phyloP scores from a whole-genome alignment of 2,329 filamentous ascomycete genomes.

The Verticillium tricorpus region DNA sequence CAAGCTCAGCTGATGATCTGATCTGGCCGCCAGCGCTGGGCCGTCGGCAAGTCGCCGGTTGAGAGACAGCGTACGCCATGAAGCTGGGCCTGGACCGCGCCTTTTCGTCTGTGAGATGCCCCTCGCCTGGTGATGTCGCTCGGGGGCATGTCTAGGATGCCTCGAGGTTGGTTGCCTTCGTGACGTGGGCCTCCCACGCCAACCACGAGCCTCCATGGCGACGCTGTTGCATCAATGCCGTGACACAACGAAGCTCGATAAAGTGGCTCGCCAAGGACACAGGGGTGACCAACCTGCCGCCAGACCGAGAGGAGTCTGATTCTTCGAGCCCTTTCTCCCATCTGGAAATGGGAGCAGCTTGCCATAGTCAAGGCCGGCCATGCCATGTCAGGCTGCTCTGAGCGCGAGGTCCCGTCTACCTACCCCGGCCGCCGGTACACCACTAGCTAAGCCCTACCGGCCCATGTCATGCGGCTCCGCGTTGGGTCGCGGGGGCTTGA shows the following conservation, averaged over 20 bases:
- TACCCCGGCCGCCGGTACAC: neutral
- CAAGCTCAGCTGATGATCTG: neutral
- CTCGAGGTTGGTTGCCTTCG: neutral
- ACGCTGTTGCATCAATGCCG: neutral
- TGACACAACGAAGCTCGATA: neutral
- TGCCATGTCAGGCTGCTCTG: neutral
- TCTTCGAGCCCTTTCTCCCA: neutral
- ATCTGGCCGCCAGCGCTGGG: too few species aligned
- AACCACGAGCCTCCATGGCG: neutral
- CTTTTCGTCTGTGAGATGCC: neutral
- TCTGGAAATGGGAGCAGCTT: neutral
- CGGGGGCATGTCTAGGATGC: neutral
- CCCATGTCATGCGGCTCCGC: neutral
- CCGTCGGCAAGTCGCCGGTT: neutral
- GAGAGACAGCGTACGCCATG: neutral
- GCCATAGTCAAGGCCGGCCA: neutral
- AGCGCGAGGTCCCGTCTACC: neutral
- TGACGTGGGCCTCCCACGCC: too few species aligned
- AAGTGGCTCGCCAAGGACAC: too few species aligned
- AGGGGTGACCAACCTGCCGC: neutral
- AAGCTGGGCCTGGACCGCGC: neutral
- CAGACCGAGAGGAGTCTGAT: neutral
- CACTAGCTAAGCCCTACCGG: neutral
- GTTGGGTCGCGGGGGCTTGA: neutral
- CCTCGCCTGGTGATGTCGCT: neutral